Evolutionary conservation across 106 monocot species (phyloP).

Genomic region (Dioscorea alata): DNA sequence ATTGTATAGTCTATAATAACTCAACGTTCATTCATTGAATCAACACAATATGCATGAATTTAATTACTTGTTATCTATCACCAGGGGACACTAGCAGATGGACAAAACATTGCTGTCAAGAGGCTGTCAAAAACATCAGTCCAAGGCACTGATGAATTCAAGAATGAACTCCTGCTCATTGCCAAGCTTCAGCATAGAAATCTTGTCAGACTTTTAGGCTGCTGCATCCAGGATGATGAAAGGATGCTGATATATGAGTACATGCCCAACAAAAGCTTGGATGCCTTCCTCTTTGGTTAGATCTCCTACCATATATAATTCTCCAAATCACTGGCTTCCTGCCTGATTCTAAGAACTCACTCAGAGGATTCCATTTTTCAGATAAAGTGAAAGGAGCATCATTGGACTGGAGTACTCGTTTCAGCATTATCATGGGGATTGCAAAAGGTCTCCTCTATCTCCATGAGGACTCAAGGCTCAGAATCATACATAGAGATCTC

Average conservation of each 20-base stretch:
- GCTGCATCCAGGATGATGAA: conserved; percentile 20
- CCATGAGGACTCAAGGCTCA: not conserved
- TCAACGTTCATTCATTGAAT: too few species aligned
- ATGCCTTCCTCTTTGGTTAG: conserved; percentile 26
- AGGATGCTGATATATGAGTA: conserved; percentile 29
- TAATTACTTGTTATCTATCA: too few species aligned
- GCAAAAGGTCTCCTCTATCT: not conserved
- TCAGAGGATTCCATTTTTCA: not conserved
- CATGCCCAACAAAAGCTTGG: conserved; percentile 37
- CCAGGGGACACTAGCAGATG: conserved; percentile 15
- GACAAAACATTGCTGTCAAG: conserved; percentile 32
- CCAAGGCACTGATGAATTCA: conserved; percentile 41
- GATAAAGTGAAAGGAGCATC: not conserved
- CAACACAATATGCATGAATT: too few species aligned
- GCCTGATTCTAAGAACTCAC: not conserved
- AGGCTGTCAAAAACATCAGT: conserved; percentile 12
- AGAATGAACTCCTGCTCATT: conserved; percentile 30
- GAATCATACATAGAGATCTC: conserved; percentile 5
- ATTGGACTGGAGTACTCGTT: not conserved
- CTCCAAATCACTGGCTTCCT: too few species aligned
- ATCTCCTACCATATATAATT: not conserved
- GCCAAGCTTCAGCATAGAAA: conserved; percentile 41
- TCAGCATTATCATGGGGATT: not conserved
- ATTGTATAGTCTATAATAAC: not conserved
- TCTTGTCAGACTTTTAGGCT: conserved; percentile 22